A percentile compares a stretch with the other conserved stretches of the same genome.
Conservation (phyloP, 495 filamentous ascomycete species). For the Lasiosphaeris hirsuta region DNA sequence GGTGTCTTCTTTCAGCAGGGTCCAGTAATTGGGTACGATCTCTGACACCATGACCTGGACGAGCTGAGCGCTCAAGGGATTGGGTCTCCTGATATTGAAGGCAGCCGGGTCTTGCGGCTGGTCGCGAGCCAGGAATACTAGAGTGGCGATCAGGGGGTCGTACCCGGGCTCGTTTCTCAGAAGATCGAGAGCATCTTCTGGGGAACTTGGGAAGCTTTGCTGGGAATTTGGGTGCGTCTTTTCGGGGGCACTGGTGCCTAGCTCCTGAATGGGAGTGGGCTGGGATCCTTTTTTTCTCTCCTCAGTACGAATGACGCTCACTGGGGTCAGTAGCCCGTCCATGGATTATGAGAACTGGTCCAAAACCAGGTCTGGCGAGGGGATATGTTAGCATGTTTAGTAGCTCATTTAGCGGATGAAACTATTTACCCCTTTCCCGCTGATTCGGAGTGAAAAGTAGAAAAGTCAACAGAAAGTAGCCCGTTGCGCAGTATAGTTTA, state of each 20-base stretch:
- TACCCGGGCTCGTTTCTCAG: slow-evolving; percentile 64
- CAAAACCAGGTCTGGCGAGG: too few relatives aligned
- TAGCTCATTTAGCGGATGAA: too few relatives aligned
- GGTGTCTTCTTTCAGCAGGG: slow-evolving; percentile 48
- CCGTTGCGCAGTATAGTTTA: too few relatives aligned
- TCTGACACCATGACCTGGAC: slow-evolving; percentile 64
- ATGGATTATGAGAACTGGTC: slow-evolving; percentile 23
- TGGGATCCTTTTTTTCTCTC: too few relatives aligned
- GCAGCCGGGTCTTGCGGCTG: slow-evolving; percentile 20
- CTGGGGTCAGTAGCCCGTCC: slow-evolving; percentile 49
- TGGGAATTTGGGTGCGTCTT: slow-evolving; percentile 14
- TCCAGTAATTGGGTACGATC: slow-evolving; percentile 77
- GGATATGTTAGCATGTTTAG: too few relatives aligned
- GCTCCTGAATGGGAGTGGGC: slow-evolving; percentile 3
- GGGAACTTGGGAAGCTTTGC: slow-evolving; percentile 34
- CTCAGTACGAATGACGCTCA: slow-evolving; percentile 32
- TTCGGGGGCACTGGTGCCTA: slow-evolving; percentile 16
- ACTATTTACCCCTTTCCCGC: too few relatives aligned
- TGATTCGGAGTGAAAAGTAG: too few relatives aligned
- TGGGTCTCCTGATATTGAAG: slow-evolving; percentile 62
- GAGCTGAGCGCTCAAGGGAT: slow-evolving; percentile 64
- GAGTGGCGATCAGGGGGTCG: slow-evolving; percentile 48
- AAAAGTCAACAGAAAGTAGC: too few relatives aligned
- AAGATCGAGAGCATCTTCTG: slow-evolving; percentile 58
- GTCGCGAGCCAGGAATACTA: slow-evolving; percentile 52